Evolutionary conservation across 345 rosid genomes (phyloP).

Genomic region (Tarenaya hassleriana): DNA sequence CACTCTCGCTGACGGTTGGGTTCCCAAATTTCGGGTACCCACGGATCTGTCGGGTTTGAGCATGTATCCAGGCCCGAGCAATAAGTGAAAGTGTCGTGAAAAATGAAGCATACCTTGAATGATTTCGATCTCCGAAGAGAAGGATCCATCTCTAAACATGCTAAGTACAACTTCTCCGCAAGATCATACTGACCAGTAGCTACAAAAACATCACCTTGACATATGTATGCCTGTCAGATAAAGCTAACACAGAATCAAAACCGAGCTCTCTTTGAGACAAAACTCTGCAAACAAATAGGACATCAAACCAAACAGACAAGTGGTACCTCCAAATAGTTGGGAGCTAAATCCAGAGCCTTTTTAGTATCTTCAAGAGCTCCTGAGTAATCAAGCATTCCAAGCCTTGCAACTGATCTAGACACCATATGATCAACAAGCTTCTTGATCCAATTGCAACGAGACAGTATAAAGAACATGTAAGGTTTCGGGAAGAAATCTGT

Average conservation of each 20-base stretch:
- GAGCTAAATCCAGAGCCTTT: slow-evolving; percentile 44
- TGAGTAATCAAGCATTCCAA: slow-evolving; percentile 46
- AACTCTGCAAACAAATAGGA: not conserved
- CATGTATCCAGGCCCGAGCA: not conserved
- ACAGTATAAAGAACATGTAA: not conserved
- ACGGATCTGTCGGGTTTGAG: too few species aligned
- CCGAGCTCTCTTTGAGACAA: not conserved
- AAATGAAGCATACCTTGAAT: slow-evolving; percentile 50
- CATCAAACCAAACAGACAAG: slow-evolving; percentile 1
- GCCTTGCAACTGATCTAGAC: slow-evolving; percentile 55
- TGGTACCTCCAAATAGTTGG: slow-evolving; percentile 56
- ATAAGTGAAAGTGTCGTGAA: not conserved
- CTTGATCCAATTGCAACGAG: not conserved
- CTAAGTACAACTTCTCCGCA: slow-evolving; percentile 59
- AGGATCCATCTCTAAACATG: slow-evolving; percentile 59
- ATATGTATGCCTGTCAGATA: slow-evolving; percentile 48
- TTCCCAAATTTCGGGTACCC: too few species aligned
- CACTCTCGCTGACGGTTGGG: too few species aligned
- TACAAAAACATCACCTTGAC: slow-evolving; percentile 74
- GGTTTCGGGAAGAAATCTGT: not conserved
- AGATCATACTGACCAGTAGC: slow-evolving; percentile 55
- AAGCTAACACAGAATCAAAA: slow-evolving; percentile 3
- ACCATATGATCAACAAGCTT: slow-evolving; percentile 13
- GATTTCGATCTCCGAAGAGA: slow-evolving; percentile 60
- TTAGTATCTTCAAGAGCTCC: slow-evolving; percentile 79